Evolutionary conservation across 2,329 filamentous ascomycete species (phyloP).

Genomic region (Neophaeococcomyces aloes): DNA sequence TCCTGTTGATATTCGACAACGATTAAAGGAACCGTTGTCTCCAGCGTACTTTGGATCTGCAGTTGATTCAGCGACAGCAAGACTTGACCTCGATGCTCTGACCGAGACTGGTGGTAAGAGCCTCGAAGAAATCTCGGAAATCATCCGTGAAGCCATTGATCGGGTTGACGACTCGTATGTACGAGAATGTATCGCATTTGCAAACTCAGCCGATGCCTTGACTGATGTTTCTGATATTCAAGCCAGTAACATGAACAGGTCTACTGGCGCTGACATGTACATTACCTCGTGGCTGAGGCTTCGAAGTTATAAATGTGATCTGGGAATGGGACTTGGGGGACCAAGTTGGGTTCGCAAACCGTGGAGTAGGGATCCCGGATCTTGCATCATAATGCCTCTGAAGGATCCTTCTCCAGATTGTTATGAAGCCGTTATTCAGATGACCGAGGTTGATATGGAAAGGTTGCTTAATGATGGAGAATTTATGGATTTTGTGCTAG

Average conservation of each 20-base stretch:
- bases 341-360: constrained; percentile 22
- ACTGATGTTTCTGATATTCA: constrained; percentile 19
- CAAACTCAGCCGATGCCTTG: constrained; percentile 12
- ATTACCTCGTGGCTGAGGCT: constrained; percentile 21
- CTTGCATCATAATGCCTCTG: constrained; percentile 19
- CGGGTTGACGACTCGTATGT: constrained; percentile 26
- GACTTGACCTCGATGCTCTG: constrained; percentile 21
- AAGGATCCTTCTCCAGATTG: constrained; percentile 15
- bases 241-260: constrained; percentile 21
- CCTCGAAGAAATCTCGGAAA: constrained; percentile 27
- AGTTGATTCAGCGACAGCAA: constrained; percentile 28
- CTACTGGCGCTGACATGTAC: constrained; percentile 21
- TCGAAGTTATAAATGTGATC: constrained; percentile 15
- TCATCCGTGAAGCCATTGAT: constrained; percentile 27
- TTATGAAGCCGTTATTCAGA: constrained; percentile 20
- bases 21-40: constrained; percentile 28
- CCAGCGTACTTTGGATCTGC: constrained; percentile 31
- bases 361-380: constrained; percentile 22
- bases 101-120: constrained; percentile 15
- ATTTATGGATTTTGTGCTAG: constrained; percentile 17
- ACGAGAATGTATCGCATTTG: constrained; percentile 18
- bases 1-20: constrained; percentile 30
- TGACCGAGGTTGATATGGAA: constrained; percentile 20
- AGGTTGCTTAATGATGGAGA: constrained; percentile 15
- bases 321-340: constrained; percentile 19